A percentile compares a stretch with the other conserved stretches of the same genome.
phyloP scores from a whole-genome alignment of 2,329 filamentous ascomycete genomes.

The Fusarium drepaniforme region DNA sequence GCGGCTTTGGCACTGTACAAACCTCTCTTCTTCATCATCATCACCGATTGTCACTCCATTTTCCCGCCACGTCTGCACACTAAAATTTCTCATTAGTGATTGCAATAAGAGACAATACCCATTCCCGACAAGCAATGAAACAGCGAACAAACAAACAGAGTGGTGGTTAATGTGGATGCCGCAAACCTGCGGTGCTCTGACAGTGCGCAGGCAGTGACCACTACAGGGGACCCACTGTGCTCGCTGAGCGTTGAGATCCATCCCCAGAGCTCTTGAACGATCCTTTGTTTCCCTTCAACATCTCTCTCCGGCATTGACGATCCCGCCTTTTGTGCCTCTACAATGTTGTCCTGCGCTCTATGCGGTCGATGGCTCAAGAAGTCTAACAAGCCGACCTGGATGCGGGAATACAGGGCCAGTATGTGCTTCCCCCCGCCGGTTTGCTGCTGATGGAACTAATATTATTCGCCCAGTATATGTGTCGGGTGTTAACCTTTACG shows the following conservation, averaged over 20 bases:
- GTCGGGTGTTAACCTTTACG: neutral
- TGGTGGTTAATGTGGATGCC: neutral
- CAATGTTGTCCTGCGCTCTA: neutral
- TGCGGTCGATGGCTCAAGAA: neutral
- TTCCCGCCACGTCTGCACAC: neutral
- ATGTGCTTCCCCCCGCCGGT: neutral
- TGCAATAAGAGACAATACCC: neutral
- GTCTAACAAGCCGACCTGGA: neutral
- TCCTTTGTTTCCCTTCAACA: neutral
- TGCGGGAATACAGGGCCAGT: neutral
- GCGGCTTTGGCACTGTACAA: too few relatives aligned
- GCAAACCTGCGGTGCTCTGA: neutral
- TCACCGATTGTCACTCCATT: neutral
- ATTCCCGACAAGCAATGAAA: neutral
- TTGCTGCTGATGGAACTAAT: neutral
- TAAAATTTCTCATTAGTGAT: neutral
- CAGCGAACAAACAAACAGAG: neutral
- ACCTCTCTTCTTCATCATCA: too few relatives aligned
- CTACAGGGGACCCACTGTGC: neutral
- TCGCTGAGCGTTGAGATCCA: neutral
- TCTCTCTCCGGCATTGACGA: neutral
- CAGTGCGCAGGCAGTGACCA: neutral
- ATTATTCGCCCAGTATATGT: neutral
- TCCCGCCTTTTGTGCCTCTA: neutral
- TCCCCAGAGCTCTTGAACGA: neutral